Evolutionary conservation across 2,329 filamentous ascomycete species (phyloP), one percentile per base, ranked within the genome.

Genomic region (Talaromyces rugulosus): DNA sequence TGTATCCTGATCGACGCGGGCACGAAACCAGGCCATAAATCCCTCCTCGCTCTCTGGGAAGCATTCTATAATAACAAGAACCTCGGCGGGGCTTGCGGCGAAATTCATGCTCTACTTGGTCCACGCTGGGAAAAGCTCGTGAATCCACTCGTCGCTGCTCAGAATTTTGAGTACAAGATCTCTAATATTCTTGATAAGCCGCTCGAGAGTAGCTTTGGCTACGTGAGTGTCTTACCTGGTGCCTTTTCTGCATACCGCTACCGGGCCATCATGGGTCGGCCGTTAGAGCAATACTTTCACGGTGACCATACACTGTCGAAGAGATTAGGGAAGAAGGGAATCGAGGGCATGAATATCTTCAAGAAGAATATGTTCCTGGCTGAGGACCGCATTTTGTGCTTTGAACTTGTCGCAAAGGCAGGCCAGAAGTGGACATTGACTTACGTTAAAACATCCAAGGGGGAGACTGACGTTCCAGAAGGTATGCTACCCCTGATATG

Each of bases 351-450:
- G 95, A 98, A 98, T 81, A 98, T 99, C 77, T 99, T 99, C 90
- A 98, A 98, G 84, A 98, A 98, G 87, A 99, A 99, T 87, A 98
- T 99, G 95, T 99, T 98, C 85, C 94, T 99, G 87, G 95, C 95
- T 79, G 95, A 99, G 82, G 95, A 99, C 88, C 92, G 95, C 87
- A 99, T 99, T 82, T 86, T 99, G 58, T 99, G 95, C 83, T 99
- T 98, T 84, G 95, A 99, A 78, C 82, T 99, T 75, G 95, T 98
- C 67, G 95, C 95, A 74, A 99, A 99, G 82, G 94, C 95, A 60
- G 95, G 95, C 67, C 96, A 94, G 68, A 99, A 98, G 79, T 99
- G 95, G 95, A 95, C 99, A 83, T 79, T 98, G 77, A 93, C 91
- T 61, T 99, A 99, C 77, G 96, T 99, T 83, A 99, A 99, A 82